Base-by-base conservation (phyloP, 177 flowering plant species). In the Vitis hybrid region DNA sequence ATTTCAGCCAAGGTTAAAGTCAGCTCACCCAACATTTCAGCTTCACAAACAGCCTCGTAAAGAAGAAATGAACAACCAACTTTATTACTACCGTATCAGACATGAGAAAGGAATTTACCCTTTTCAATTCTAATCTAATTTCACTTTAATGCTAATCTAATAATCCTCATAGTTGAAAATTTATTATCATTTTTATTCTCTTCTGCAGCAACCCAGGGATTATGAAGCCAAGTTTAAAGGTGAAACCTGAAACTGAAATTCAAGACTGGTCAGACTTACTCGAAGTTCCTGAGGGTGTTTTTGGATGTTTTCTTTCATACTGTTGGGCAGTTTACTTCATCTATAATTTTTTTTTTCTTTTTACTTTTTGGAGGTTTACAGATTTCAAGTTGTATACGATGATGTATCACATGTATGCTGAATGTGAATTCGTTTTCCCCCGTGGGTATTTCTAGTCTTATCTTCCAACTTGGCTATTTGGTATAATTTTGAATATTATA, bases 141-240 rank as follows among this genome's bases (percentile, higher is more conserved):
- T 18, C 20, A 18, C 20, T 18, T 18, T 18, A 18, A 18, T 18
- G 20, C 41, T 32, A 32, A 32, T 32, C 41, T 6, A 32, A 32
- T 32, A 32, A 32, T 32, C 41, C 41, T 32, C 6, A 32, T 6
- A 32, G 6, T 3, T 32, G 41, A 6, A 32, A 32, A 32, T 32
- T 32, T 1, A 6, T 32, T 3, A 3, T 2, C 41, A 32, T 32
- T 63, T 1, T 61, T 11, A 15, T 61, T 66, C 14, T 70, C 14
- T 62, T 10, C 17, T 78, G 85, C 94, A 91, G 97, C 87, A 73
- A 82, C 92, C 92, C 9, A 71, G 79, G 5, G 92, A 87, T 13
- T 91, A 90, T 63, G 94, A 88, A 71, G 91, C 89, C 49, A 91
- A 83, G 75, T 88, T 88, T 74, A 77, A 75, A 35, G 80, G 72